Conservation (phyloP, 257 asterid genomes). For the Ehretia macrophylla region DNA sequence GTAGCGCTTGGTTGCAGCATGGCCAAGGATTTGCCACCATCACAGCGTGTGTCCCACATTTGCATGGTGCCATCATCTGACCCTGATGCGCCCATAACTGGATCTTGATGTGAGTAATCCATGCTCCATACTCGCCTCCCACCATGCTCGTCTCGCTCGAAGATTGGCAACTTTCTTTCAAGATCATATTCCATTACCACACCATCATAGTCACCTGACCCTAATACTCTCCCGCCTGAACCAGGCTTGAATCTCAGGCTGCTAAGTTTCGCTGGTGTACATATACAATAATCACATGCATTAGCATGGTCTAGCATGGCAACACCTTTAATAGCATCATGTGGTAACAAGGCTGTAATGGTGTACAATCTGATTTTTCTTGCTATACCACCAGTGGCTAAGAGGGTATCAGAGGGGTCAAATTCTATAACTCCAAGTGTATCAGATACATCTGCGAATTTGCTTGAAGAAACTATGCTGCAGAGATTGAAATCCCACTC, state of each 20-base stretch:
- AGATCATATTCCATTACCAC: constrained; percentile 83
- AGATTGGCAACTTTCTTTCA: constrained; percentile 60
- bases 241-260: constrained; percentile 86
- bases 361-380: constrained; percentile 63
- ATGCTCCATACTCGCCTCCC: constrained; percentile 90
- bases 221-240: constrained; percentile 52
- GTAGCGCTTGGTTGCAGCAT: constrained; percentile 41
- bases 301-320: constrained; percentile 36
- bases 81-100: constrained; percentile 77
- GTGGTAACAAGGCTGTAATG: constrained; percentile 20
- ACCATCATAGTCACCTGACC: constrained; percentile 90
- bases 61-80: constrained; percentile 95
- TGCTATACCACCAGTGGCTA: constrained; percentile 90
- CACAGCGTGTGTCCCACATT: constrained; percentile 83
- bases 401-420: constrained; percentile 41
- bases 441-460: constrained; percentile 40
- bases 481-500: constrained; percentile 81
- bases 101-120: constrained; percentile 52
- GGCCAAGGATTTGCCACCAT: constrained; percentile 29
- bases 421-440: constrained; percentile 74
- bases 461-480: constrained; percentile 47
- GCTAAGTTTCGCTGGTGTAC: constrained; percentile 85
- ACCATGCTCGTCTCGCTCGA: constrained; percentile 95
- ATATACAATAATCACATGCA: constrained; percentile 66
- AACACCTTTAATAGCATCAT: neutral